phyloP scores from a whole-genome alignment of 371 early-diverging fungal species.

The Mortierella polycephala region DNA sequence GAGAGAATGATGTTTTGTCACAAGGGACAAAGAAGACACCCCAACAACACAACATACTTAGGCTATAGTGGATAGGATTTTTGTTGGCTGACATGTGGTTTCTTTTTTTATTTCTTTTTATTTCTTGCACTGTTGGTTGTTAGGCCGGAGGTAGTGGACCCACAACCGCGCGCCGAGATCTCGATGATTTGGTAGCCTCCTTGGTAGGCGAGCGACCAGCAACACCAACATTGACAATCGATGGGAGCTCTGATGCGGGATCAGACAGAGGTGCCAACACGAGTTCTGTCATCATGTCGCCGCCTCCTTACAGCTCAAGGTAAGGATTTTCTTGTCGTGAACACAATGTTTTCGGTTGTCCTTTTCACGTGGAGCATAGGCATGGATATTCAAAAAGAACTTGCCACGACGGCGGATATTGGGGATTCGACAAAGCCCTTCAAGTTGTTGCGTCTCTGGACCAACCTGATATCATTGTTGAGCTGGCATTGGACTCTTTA shows the following conservation, averaged over 20 bases:
- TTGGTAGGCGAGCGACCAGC: constrained; percentile 82
- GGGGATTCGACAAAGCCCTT: too few relatives aligned
- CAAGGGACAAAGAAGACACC: background rate
- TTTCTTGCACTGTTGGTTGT: background rate
- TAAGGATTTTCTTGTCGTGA: background rate
- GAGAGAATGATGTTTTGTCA: background rate
- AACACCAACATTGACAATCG: constrained; percentile 59
- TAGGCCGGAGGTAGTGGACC: constrained; percentile 29
- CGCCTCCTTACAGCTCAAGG: constrained; percentile 50
- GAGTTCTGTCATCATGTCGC: constrained; percentile 51
- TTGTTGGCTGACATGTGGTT: constrained; percentile 24
- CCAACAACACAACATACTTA: background rate
- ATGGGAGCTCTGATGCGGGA: constrained; percentile 63
- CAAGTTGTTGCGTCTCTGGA: too few relatives aligned
- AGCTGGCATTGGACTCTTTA: too few relatives aligned
- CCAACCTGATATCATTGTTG: too few relatives aligned
- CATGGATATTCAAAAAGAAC: too few relatives aligned
- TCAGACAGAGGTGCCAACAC: constrained; percentile 59
- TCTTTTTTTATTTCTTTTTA: constrained; percentile 1
- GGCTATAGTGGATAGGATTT: background rate
- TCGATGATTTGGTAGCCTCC: constrained; percentile 85
- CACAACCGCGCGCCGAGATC: constrained; percentile 59
- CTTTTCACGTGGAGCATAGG: background rate
- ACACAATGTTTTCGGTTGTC: background rate
- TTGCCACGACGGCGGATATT: too few relatives aligned